Base-by-base conservation (phyloP, 257 asterid genomes). In the Gentiana straminea region DNA sequence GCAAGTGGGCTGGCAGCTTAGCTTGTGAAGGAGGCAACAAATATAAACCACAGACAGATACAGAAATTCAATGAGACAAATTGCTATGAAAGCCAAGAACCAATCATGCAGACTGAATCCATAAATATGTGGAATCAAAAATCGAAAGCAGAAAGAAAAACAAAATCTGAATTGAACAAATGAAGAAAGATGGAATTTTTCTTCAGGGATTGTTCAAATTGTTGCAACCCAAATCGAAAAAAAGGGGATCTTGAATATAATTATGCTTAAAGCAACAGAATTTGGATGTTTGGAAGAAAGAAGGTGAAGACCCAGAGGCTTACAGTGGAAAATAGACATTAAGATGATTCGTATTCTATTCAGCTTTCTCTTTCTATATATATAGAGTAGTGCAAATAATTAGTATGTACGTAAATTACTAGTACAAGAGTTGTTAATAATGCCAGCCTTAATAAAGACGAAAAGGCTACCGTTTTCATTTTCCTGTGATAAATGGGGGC, bases 161-260 rank as follows among this genome's bases (percentile, higher is more conserved):
- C 3, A 48, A 33, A 36, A 44, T 37, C 9, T 2, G 57, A 45
- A 44, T 24, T 10, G 41, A 12, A 41, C 0, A 58, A 49, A 44
- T 4, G 41, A 12, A 0, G 13, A 73, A 70, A 62, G 73, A 62
- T 62, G 64, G 34, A 71, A 59, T 62, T 54, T 73, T 68, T 73
- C 5, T 41, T 5, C 7, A 24, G 4, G 48, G 32, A 55, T 3
- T 37, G 12, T 60, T 12, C 33, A 13, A 54, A 39, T 36, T 50
- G 55, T 4, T 5, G 51, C 67, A 44, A 55, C 53, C 53, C 39
- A 32, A 58, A 64, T 73, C 55, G 61, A 66, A 66, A 59, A 71
- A 68, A 52, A 65, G n/a, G 51, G 55, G 55, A 64, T 66, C 54
- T 57, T 39, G 12, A 52, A 61, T 38, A 59, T 24, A 53, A 64